Evolutionary conservation across 208 protist species (phyloP).

Genomic region (Leishmania turanica): DNA sequence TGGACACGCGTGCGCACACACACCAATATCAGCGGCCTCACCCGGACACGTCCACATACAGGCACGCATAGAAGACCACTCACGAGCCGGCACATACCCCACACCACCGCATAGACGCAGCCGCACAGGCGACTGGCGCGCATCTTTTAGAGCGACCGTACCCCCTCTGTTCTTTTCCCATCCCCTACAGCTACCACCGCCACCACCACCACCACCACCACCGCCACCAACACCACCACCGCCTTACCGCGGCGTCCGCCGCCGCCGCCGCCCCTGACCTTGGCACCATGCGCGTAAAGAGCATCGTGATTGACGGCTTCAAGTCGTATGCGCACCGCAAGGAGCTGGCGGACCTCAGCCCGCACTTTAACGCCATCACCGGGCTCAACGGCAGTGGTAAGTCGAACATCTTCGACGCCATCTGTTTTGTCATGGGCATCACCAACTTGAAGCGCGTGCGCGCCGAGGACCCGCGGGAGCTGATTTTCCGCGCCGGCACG

Average conservation of each 20-base stretch:
- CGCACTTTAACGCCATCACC: slow-evolving; percentile 99
- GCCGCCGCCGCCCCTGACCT: neutral
- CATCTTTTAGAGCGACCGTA: neutral
- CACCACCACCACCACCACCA: neutral
- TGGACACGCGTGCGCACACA: neutral
- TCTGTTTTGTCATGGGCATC: slow-evolving; percentile 99
- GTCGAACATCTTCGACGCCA: slow-evolving; percentile 99
- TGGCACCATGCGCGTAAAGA: slow-evolving; percentile 97
- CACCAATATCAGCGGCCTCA: neutral
- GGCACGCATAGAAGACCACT: neutral
- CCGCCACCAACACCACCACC: neutral
- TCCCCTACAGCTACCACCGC: neutral
- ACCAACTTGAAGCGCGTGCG: slow-evolving; percentile 98
- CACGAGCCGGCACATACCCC: neutral
- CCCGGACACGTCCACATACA: neutral
- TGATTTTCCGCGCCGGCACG: slow-evolving; percentile 99
- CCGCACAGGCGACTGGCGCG: neutral
- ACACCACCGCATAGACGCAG: neutral
- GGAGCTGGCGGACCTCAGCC: slow-evolving; percentile 96
- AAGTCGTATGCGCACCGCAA: slow-evolving; percentile 99
- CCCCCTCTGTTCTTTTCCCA: neutral
- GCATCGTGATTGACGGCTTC: slow-evolving; percentile 99
- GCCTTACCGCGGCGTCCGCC: neutral
- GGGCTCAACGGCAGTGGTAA: slow-evolving; percentile 99
- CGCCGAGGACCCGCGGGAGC: slow-evolving; percentile 96